Percentiles rank a stretch among this genome's conserved stretches.
These are phyloP conservation scores for Onygenales sp. DNA, from an alignment of 2,329 filamentous ascomycete species.

Conservation along the genomic window DNA sequence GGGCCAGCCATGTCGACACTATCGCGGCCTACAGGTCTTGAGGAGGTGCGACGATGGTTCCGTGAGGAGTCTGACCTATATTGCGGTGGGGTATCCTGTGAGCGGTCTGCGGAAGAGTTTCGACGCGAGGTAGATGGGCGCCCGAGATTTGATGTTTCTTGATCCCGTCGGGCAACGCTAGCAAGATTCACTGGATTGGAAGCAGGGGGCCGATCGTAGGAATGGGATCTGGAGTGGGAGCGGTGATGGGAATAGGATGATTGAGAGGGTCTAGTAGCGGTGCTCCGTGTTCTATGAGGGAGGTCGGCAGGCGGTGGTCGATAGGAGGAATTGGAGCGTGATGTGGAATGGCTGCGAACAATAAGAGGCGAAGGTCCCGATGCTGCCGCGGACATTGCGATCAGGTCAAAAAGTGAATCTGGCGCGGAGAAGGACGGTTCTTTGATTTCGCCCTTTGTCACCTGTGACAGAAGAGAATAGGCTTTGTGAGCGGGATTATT, in stretches of 20 bases:
- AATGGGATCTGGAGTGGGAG: constrained; percentile 29
- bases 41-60: constrained; percentile 31
- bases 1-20: constrained; percentile 38
- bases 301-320: constrained; percentile 31
- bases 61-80: constrained; percentile 49
- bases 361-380: constrained; percentile 36
- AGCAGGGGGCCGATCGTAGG: constrained; percentile 37
- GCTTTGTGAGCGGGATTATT: neutral
- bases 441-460: neutral
- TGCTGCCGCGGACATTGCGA: constrained; percentile 37
- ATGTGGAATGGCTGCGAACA: constrained; percentile 42
- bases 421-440: neutral
- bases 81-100: constrained; percentile 29
- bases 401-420: neutral
- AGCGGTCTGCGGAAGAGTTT: constrained; percentile 55
- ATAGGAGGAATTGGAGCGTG: constrained; percentile 36
- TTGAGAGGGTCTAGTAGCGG: constrained; percentile 31
- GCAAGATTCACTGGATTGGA: constrained; percentile 40
- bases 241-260: constrained; percentile 26
- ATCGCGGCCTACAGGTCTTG: constrained; percentile 31
- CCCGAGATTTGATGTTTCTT: constrained; percentile 61
- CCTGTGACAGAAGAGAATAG: neutral
- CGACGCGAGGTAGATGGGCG: constrained; percentile 47
- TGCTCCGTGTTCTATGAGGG: constrained; percentile 39
- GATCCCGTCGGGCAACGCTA: constrained; percentile 56